Evolutionary conservation across 2,329 filamentous ascomycete genomes (phyloP), one percentile per base, ranked within the genome.

Genomic region (Fusarium euwallaceae): DNA sequence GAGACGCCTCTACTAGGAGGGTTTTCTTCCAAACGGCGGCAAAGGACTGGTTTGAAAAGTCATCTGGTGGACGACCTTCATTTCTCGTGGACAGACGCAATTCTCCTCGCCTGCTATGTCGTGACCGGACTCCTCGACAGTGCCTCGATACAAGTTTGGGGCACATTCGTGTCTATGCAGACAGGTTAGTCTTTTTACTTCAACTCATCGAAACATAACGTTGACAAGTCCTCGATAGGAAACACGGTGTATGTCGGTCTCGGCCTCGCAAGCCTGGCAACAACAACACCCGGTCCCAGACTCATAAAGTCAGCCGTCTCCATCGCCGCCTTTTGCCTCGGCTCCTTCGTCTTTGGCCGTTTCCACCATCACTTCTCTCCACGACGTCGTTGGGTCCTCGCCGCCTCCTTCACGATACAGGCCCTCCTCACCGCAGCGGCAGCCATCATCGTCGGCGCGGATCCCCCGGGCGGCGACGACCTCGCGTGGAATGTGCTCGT

Each of bases 141-240:
- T 82, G 90, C 92, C 2, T 91, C 93, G 2, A 92, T 94, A 48
- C 92, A 91, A 64, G 92, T 93, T 48, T 95, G 93, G 92, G 92
- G 93, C 12, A 92, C 92, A 1, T 96, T 96, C 78, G 93, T 95
- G 39, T 94, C 92, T 79, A 95, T 95, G 93, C 94, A 95, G 81
- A 95, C 93, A 45, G 93, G 93, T 90, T 77, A 73, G 85, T 53
- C 27, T 1, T 14, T 32, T 11, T 2, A 20, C n/a, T 5, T 20
- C 8, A 36, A 29, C 20, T n/a, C 16, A 53, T 20, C 17, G 11
- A 29, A 22, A 14, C 4, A 27, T 8, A 4, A 22, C 24, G 9
- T 53, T 67, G 24, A 70, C 51, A 51, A 16, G 63, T 16, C 9
- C 12, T 4, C 6, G 64, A 29, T 55, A 90, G 88, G 92, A 73